Conservation (phyloP, 208 protist genomes). For the Balamuthia mandrillaris region DNA sequence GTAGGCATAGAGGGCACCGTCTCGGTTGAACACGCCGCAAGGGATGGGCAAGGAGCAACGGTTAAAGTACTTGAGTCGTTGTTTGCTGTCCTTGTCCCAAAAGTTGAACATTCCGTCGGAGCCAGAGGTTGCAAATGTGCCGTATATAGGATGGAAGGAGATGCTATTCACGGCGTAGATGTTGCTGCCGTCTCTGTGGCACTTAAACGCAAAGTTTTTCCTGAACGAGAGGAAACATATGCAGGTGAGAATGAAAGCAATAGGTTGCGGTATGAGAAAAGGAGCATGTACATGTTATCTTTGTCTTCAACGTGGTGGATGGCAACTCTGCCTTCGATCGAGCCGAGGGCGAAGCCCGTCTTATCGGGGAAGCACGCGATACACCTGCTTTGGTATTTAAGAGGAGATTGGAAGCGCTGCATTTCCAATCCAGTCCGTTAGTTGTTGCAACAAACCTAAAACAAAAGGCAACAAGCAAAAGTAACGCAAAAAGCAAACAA, state of each 20-base stretch:
- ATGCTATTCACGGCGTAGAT: conserved; percentile 72
- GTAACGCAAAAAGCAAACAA: neutral
- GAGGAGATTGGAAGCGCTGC: conserved; percentile 3
- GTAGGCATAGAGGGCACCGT: neutral
- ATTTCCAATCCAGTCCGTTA: neutral
- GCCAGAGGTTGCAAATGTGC: conserved; percentile 71
- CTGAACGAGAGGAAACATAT: neutral
- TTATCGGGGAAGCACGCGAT: conserved; percentile 48
- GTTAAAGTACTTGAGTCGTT: neutral
- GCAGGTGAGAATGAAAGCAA: neutral
- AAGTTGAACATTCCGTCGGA: conserved; percentile 26
- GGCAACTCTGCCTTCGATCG: conserved; percentile 71
- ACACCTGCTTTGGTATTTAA: conserved; percentile 55
- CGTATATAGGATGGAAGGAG: conserved; percentile 61
- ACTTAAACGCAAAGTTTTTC: conserved; percentile 75
- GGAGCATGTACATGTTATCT: neutral
- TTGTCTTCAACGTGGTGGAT: conserved; percentile 61
- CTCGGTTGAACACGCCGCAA: neutral
- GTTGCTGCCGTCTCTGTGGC: conserved; percentile 60
- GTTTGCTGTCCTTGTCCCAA: neutral
- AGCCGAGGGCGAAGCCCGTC: conserved; percentile 62
- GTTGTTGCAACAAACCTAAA: neutral
- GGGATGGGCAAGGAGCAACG: neutral
- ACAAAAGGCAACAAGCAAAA: neutral
- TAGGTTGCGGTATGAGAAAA: neutral